Base-by-base conservation (phyloP, 257 asterid species). In the Coffea eugenioides region DNA sequence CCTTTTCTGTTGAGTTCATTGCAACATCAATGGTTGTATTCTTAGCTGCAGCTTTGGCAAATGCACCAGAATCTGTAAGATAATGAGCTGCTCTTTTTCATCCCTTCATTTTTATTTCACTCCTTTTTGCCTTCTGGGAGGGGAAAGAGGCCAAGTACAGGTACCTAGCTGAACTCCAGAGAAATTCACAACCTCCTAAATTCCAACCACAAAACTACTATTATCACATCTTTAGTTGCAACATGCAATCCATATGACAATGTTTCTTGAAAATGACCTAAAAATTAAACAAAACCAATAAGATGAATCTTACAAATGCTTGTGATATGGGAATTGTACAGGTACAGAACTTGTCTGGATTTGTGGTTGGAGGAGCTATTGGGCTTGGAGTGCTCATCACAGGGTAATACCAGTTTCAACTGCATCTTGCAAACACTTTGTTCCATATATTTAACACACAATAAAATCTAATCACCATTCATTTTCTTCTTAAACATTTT, bases 371-470 rank as follows among this genome's bases (percentile, higher is more conserved):
- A 67, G 88, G 83, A 48, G 91, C 92, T 67, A 93, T 93, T 79
- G 92, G 88, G 43, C 87, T 95, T 62, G 99, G 97, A 86, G 98
- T 95, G 75, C 91, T 95, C 15, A 90, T 95, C 68, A 81, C 97
- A 0, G 99, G 97, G 98, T 95, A 92, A 31, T 4, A 21, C 43
- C 36, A 49, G 20, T 18, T 16, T 10, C 12, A 25, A 21, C 54
- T 70, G 11, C 20, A 16, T 41, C 39, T 20, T 54, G 14, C 14
- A n/a, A 21, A 12, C 21, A 12, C 20, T 25, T 74, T 3, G 1
- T n/a, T 43, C 34, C 43, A 51, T 57, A 13, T 36, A 8, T 8
- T 52, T 27, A 2, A 71, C 15, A 45, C 3, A 71, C 31, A 6
- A 27, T 1, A 31, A 34, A 36, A 6, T 46, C 51, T 46, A 46